Base-by-base conservation (phyloP, 148 eudicot genomes). In the Linanthus parryae region DNA sequence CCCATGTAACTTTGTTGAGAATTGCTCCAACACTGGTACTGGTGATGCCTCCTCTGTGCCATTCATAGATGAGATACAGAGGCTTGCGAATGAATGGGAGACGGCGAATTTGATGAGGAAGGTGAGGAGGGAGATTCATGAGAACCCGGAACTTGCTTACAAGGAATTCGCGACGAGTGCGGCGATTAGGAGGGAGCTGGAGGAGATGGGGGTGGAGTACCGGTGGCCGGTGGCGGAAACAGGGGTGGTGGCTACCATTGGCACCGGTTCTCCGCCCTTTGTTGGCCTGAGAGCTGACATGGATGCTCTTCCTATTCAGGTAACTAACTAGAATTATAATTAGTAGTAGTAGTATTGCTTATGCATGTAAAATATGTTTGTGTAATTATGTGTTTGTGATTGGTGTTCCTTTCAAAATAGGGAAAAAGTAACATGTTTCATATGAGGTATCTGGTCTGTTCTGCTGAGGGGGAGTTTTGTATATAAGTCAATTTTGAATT, bases 291-390 rank as follows among this genome's bases (percentile, higher is more conserved):
- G 95, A 26, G 95, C 95, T 27, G 95, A 86, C 57, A 86, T 86
- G 95, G 95, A 86, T 55, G 95, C 95, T 28, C 65, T 82, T 22
- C 86, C 95, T 1, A 79, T 86, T 16, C 90, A 86, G 85, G 95
- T 85, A 19, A 34, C 17, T 3, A n/a, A 14, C 17, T 2, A n/a
- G n/a, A n/a, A n/a, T n/a, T n/a, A n/a, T n/a, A n/a, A n/a, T 39
- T 25, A 20, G 3, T 13, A 8, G 24, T 13, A 20, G 19, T 2
- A 3, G 4, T 2, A 13, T 7, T 38, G 28, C 2, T 17, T n/a
- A 11, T 28, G 21, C 23, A 9, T 20, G n/a, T 16, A 15, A 19
- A 10, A 25, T 29, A 11, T 18, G 22, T 8, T 33, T 39, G 0
- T 12, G 19, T 19, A 8, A 18, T 0, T 64, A 3, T 4, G 10